Percentiles rank a stretch among this genome's conserved stretches.
Evolutionary conservation across 1,139 yeast genomes (phyloP).

Genomic region (Debaryomyces sp.): DNA sequence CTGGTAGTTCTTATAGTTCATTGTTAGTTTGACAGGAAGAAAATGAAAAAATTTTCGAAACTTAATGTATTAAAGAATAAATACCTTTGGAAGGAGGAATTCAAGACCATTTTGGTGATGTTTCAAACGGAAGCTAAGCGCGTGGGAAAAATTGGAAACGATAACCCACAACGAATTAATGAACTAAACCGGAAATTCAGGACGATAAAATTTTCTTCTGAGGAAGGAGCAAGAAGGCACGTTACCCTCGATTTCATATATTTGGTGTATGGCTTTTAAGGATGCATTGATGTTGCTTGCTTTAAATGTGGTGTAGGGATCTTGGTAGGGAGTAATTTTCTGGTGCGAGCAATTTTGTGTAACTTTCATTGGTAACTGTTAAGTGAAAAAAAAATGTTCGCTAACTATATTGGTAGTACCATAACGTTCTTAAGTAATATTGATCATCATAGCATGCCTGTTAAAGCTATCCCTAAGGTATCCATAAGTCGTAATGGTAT

Average conservation of each 20-base stretch:
- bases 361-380: neutral
- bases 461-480: constrained; percentile 53
- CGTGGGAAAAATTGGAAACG: constrained; percentile 3
- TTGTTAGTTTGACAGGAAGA: constrained; percentile 9
- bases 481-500: constrained; percentile 77
- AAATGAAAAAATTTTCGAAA: neutral
- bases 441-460: constrained; percentile 36
- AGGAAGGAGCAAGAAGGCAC: neutral
- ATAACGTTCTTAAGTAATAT: neutral
- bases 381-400: constrained; percentile 4
- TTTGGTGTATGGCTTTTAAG: neutral
- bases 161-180: neutral
- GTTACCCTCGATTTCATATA: neutral
- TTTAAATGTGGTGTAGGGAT: too few relatives aligned
- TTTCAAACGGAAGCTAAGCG: neutral
- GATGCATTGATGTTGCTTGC: too few relatives aligned
- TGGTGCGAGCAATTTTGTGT: neutral
- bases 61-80: neutral
- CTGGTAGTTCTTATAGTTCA: constrained; percentile 44
- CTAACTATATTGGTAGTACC: neutral
- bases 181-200: neutral
- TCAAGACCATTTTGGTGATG: neutral
- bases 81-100: neutral
- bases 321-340: neutral
- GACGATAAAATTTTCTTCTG: neutral